Base-by-base conservation (phyloP, 768 basidiomycete species). In the Sarcodon aspratus region DNA sequence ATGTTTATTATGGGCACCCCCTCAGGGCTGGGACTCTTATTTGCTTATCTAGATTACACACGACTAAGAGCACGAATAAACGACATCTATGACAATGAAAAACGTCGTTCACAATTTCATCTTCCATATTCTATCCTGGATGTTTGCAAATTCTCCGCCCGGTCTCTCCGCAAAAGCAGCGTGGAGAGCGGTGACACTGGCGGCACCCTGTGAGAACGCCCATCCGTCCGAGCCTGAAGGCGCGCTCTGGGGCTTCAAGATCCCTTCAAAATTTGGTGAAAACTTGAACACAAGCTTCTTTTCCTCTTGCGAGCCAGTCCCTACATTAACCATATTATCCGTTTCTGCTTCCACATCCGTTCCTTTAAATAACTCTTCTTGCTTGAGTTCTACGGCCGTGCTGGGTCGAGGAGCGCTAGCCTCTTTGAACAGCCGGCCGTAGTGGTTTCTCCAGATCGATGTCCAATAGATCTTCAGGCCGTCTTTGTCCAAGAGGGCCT, bases 201-300 rank as follows among this genome's bases (percentile, higher is more conserved):
- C 82, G 55, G 69, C 77, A 5, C 82, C 86, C 50, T 79, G 71
- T 50, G 71, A 67, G 33, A 93, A 67, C 12, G 86, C 89, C 85
- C 86, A 90, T 0, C 76, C 79, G 62, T 96, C 92, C 9, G 85
- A 80, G 3, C 88, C 91, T 15, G 75, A 67, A 1, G 89, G 86
- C n/a, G 92, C 65, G 13, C 61, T 61, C 3, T 71, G 62, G 2
- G 88, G 88, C 40, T 69, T 70, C 40, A 94, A 72, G 11, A 94
- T 67, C 9, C 69, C 71, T n/a, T 66, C 66, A 71, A 93, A 76
- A 45, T 87, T 80, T 10, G 80, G 80, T 64, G 82, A 58, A 69
- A 79, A 96, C 62, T 79, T 80, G 72, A 94, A 96, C 21, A 72
- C 61, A 37, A 94, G 69, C 43, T 63, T 59, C 31, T 59, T 60